These are phyloP conservation scores for Aspergillus saccharolyticus DNA, from an alignment of 495 filamentous ascomycete genomes.

Conservation along the genomic window DNA sequence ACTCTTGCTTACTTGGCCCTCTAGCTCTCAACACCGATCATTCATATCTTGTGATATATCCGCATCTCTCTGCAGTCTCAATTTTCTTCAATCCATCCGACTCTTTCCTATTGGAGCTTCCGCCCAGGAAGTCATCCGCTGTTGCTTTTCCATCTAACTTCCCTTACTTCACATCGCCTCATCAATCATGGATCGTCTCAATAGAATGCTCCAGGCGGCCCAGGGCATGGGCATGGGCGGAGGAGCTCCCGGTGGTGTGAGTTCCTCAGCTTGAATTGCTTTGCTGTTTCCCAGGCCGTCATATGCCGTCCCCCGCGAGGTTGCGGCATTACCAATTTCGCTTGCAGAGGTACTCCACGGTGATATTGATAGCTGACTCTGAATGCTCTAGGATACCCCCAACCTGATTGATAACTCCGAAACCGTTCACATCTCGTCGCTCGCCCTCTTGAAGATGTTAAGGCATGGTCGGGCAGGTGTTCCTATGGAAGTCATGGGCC, in stretches of 20 bases:
- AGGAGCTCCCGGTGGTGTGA: slow-evolving; percentile 70
- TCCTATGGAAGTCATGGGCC: slow-evolving; percentile 99
- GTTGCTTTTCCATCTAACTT: slow-evolving; percentile 17
- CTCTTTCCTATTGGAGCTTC: slow-evolving; percentile 30
- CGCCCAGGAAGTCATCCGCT: slow-evolving; percentile 33
- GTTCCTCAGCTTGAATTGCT: slow-evolving; percentile 25
- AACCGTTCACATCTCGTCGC: slow-evolving; percentile 97
- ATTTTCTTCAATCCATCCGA: neutral
- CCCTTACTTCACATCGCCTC: slow-evolving; percentile 15
- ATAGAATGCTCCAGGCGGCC: slow-evolving; percentile 72
- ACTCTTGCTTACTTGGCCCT: slow-evolving; percentile 6
- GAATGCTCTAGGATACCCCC: slow-evolving; percentile 61
- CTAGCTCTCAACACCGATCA: neutral
- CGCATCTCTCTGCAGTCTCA: neutral
- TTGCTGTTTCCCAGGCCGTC: neutral
- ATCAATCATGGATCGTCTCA: slow-evolving; percentile 74
- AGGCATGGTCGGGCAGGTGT: slow-evolving; percentile 95
- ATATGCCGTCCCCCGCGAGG: neutral
- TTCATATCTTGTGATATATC: neutral
- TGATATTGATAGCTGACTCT: slow-evolving; percentile 12
- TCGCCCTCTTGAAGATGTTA: slow-evolving; percentile 97
- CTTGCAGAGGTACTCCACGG: neutral
- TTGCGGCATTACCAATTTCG: neutral
- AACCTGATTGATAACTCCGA: slow-evolving; percentile 97
- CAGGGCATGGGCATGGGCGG: slow-evolving; percentile 71